phyloP scores from a whole-genome alignment of 306 rosid species.

The Begonia fuchsioides region DNA sequence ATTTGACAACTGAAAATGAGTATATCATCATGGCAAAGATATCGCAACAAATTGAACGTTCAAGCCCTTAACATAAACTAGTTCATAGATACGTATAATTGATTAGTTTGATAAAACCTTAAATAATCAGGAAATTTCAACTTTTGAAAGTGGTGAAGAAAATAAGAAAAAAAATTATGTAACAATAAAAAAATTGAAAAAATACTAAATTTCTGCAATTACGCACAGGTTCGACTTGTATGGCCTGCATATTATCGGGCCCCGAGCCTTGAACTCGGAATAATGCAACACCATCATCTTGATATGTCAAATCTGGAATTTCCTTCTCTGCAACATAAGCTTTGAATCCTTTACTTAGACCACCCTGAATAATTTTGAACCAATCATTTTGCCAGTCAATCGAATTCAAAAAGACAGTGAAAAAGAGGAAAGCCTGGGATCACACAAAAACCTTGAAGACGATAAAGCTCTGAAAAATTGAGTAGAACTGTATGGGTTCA shows the following conservation, averaged over 20 bases:
- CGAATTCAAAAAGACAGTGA: constrained; percentile 3
- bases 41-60: no score
- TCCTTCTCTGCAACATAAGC: constrained; percentile 42
- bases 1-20: no score
- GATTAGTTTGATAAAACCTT: no score
- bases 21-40: no score
- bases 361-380: constrained; percentile 52
- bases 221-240: constrained; percentile 77
- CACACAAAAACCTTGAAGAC: constrained; percentile 62
- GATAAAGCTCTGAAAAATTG: constrained; percentile 72
- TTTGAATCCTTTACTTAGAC: constrained; percentile 82
- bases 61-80: no score
- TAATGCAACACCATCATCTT: constrained; percentile 64
- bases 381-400: constrained; percentile 13
- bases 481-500: constrained; percentile 71
- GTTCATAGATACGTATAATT: no score
- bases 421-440: constrained; percentile 1
- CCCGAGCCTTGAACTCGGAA: constrained; percentile 95
- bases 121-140: no score
- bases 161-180: no score
- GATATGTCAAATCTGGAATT: constrained; percentile 72
- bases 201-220: not conserved
- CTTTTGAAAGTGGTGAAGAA: no score
- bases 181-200: no score
- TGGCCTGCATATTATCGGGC: constrained; percentile 97